Base-by-base conservation (phyloP, 2,329 filamentous ascomycete species). In the Sarocladiaceae sp. region DNA sequence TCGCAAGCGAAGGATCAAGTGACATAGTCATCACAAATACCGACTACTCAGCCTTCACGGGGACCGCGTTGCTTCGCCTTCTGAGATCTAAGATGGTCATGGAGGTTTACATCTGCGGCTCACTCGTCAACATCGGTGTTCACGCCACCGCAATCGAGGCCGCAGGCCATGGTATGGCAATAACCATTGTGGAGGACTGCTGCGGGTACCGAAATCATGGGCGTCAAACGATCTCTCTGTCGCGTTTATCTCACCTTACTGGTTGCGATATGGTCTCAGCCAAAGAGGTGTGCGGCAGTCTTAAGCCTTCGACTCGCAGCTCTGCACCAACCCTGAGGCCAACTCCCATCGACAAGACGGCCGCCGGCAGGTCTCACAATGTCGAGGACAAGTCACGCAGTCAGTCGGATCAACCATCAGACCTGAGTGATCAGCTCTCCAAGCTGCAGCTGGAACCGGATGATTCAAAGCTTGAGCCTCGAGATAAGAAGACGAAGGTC, bases 141-240 rank as follows among this genome's bases (percentile, higher is more conserved):
- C 91, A 94, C 64, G 93, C 94, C 7, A 97, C 93, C 1, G 91
- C 91, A 3, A 77, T 96, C 56, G 94, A 97, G 63, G 94, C 93
- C 11, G 92, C 90, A 2, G 82, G 87, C 18, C 88, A 97, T 66
- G 94, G 92, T 4, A 84, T 96, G 62, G 77, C 83, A n/a, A 90
- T 97, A 62, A 94, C 88, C 4, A 74, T 97, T 12, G 74, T 97
- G 35, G 86, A 94, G 50, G 91, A 97, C 65, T 97, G 92, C 66
- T 83, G 96, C 52, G 92, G 91, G 11, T 96, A 86, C 62, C 83
- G 89, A 44, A 84, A 76, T 59, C 80, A 84, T 53, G 68, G 74
- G 17, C 82, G 90, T 39, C 90, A 96, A 59, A 73, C 81, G 40
- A 76, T 82, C 57, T 87, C 92, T 0, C 74, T 95, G 58, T 77